A percentile compares a stretch with the other conserved stretches of the same genome.
Evolutionary conservation across 2,329 filamentous ascomycete genomes (phyloP).

Genomic region (Paramyrothecium sp.): DNA sequence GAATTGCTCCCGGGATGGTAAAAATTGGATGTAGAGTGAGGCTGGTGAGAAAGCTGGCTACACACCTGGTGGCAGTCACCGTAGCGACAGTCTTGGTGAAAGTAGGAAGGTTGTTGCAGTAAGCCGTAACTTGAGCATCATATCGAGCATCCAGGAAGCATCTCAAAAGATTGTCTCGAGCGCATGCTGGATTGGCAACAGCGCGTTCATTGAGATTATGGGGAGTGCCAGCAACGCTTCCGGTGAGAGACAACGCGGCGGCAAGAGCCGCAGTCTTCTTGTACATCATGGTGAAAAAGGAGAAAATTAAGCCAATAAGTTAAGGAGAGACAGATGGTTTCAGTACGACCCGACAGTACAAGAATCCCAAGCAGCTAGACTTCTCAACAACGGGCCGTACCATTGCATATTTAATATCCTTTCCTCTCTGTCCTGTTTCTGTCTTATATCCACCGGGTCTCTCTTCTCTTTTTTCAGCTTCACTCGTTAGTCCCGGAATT

Average conservation of each 20-base stretch:
- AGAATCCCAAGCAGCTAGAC: not conserved
- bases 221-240: not conserved
- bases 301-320: not conserved
- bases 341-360: not conserved
- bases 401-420: too few species aligned
- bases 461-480: too few species aligned
- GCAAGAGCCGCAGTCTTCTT: not conserved
- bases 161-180: not conserved
- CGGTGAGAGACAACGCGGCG: not conserved
- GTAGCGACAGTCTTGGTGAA: not conserved
- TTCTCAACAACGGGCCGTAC: not conserved
- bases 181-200: not conserved
- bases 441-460: too few species aligned
- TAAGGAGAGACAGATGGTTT: not conserved
- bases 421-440: too few species aligned
- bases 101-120: not conserved
- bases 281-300: not conserved
- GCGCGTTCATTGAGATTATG: not conserved
- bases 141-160: not conserved
- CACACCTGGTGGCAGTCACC: not conserved
- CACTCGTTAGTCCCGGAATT: too few species aligned
- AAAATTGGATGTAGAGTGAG: too few species aligned
- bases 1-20: too few species aligned
- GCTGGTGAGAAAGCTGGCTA: not conserved
- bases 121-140: not conserved